These are phyloP conservation scores for Alternaria sp. DNA, from an alignment of 2,329 filamentous ascomycete species.

Conservation along the genomic window DNA sequence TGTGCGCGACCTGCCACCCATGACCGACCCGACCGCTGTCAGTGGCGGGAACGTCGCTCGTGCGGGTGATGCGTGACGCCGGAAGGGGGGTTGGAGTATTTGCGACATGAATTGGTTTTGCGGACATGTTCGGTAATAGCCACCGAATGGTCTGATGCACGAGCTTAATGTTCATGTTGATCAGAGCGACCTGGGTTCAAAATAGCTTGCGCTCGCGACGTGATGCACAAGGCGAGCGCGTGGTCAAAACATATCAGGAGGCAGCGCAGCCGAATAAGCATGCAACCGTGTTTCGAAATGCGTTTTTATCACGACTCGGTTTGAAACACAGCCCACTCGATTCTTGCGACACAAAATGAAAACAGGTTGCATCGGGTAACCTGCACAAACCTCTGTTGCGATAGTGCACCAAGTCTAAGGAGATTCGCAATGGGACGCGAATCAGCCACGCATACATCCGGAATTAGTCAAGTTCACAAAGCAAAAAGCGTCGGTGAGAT, in stretches of 20 bases:
- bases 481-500: neutral
- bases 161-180: no score
- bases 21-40: neutral
- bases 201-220: neutral
- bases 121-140: neutral
- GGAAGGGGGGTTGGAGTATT: neutral
- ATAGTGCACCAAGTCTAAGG: neutral
- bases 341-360: neutral
- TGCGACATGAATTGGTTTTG: constrained; percentile 6
- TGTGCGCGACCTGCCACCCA: neutral
- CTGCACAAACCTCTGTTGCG: neutral
- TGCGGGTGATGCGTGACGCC: neutral
- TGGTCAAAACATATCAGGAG: constrained; percentile 1
- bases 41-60: neutral
- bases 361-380: neutral
- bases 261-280: neutral
- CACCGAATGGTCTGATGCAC: neutral
- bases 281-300: neutral
- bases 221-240: rapidly evolving
- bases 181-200: neutral
- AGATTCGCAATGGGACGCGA: constrained; percentile 6
- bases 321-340: neutral
- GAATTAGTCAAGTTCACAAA: neutral
- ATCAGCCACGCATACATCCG: neutral
- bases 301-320: neutral